A percentile compares a stretch with the other conserved stretches of the same genome.
Conservation (phyloP, 345 rosid species). For the Gossypium thurberi region DNA sequence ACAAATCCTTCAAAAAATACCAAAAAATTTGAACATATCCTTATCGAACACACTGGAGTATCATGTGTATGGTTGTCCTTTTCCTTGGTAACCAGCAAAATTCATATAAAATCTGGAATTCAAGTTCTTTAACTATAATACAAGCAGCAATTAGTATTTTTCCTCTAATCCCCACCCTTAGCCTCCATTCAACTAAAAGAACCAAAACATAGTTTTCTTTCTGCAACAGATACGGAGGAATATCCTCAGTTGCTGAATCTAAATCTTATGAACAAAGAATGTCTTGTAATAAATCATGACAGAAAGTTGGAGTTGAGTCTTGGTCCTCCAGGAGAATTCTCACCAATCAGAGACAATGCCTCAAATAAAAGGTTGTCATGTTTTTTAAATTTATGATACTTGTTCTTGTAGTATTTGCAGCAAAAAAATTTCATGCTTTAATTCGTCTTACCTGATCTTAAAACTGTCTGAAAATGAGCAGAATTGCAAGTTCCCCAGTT, state of each 20-base stretch:
- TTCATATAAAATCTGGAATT: not conserved
- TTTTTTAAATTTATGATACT: constrained; percentile 16
- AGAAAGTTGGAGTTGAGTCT: constrained; percentile 81
- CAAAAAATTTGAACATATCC: no score
- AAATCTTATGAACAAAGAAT: not conserved
- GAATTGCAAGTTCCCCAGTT: constrained; percentile 80
- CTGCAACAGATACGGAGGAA: not conserved
- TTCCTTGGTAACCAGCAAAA: not conserved
- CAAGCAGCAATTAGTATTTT: not conserved
- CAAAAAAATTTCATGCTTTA: no score
- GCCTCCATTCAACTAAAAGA: not conserved
- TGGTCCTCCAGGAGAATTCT: constrained; percentile 64
- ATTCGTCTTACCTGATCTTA: no score
- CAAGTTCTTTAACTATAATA: not conserved
- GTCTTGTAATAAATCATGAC: not conserved
- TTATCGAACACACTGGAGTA: no score
- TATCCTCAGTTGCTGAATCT: constrained; percentile 7
- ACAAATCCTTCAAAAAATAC: no score
- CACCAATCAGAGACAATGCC: not conserved
- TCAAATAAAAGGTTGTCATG: constrained; percentile 54
- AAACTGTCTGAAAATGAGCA: constrained; percentile 7
- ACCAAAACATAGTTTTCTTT: not conserved
- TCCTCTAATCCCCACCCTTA: not conserved
- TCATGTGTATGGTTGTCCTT: not conserved
- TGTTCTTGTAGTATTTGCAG: not conserved